Evolutionary conservation across 768 basidiomycete genomes (phyloP).

Genomic region (Pulveroboletus sp.): DNA sequence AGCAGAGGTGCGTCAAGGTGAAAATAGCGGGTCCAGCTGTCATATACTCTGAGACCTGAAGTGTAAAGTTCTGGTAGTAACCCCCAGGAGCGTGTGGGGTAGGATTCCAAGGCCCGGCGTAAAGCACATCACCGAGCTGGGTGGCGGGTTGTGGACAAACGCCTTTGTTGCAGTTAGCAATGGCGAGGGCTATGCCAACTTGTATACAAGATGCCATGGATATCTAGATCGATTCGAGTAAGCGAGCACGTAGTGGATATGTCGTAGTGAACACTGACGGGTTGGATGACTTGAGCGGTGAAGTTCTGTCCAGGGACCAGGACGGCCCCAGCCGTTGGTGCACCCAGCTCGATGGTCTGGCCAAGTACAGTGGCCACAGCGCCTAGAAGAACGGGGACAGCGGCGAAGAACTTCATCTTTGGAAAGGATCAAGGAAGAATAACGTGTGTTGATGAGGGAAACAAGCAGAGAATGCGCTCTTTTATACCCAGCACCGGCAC

Average conservation of each 20-base stretch:
- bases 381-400: conserved; percentile 5
- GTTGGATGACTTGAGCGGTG: conserved; percentile 16
- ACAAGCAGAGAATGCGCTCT: too few species aligned
- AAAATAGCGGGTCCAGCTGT: conserved; percentile 24
- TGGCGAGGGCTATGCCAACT: conserved; percentile 31
- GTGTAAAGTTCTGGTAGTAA: conserved; percentile 29
- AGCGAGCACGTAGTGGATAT: neutral
- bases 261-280: conserved; percentile 13
- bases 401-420: conserved; percentile 17
- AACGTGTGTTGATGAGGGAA: too few species aligned
- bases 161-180: conserved; percentile 17
- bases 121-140: conserved; percentile 24
- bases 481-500: too few species aligned
- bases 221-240: conserved; percentile 5
- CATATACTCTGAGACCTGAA: conserved; percentile 12
- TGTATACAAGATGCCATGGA: conserved; percentile 21
- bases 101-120: conserved; percentile 29
- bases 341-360: conserved; percentile 28
- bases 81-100: conserved; percentile 15
- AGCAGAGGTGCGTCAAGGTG: conserved; percentile 28
- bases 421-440: neutral
- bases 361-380: conserved; percentile 13
- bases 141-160: conserved; percentile 21
- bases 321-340: conserved; percentile 19
- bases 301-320: conserved; percentile 17